Evolutionary conservation across 768 basidiomycete genomes (phyloP).

Genomic region (Multifurca ochricompacta): DNA sequence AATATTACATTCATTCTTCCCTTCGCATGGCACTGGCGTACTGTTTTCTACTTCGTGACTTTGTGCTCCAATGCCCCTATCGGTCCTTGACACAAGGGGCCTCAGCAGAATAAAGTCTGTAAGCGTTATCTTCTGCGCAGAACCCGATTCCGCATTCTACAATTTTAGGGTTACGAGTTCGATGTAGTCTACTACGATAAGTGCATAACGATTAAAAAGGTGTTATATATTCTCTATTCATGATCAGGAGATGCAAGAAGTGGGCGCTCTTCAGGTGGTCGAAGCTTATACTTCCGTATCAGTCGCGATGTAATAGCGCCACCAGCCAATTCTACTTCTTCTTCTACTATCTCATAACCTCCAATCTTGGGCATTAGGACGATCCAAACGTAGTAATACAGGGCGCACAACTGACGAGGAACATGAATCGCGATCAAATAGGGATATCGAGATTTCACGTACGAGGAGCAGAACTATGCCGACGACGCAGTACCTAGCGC

Average conservation of each 20-base stretch:
- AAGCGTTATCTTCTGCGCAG: too few relatives aligned
- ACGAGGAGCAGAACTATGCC: constrained; percentile 25
- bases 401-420: constrained; percentile 18
- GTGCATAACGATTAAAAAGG: not conserved
- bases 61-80: too few relatives aligned
- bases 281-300: constrained; percentile 9
- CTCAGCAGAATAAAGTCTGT: too few relatives aligned
- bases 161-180: not conserved
- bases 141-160: not conserved
- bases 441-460: constrained; percentile 2
- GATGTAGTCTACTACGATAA: not conserved
- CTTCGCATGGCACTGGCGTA: too few relatives aligned
- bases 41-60: too few relatives aligned
- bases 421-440: not conserved
- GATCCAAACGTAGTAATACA: constrained; percentile 35
- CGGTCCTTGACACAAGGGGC: too few relatives aligned
- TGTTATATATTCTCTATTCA: not conserved
- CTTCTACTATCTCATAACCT: constrained; percentile 40
- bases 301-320: constrained; percentile 18
- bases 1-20: too few relatives aligned
- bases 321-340: constrained; percentile 23
- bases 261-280: constrained; percentile 5
- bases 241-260: constrained; percentile 16
- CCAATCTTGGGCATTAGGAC: constrained; percentile 36
- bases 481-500: constrained; percentile 25